Base-by-base conservation (phyloP, 2,329 filamentous ascomycete genomes). In the Microcyclosporella mali region DNA sequence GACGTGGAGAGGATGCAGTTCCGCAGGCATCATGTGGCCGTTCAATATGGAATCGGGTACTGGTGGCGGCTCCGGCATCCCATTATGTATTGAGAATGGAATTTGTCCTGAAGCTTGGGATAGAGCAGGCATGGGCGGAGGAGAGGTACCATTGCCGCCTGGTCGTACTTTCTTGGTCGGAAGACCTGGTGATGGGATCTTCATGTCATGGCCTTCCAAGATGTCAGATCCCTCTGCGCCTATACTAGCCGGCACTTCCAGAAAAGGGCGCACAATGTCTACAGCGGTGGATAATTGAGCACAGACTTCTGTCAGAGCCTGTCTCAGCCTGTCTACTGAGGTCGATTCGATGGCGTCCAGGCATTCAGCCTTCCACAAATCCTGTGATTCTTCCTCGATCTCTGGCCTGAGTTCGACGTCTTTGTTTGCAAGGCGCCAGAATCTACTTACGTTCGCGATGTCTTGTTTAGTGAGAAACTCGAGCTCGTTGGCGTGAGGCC, bases 301-400 rank as follows among this genome's bases (percentile, higher is more conserved):
- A 38, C 50, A 52, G 12, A 56, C 50, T 27, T 51, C 51, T 27
- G 43, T 29, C 15, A 57, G 34, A n/a, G 53, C 55, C 21, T 42
- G 49, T 25, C 43, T 40, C 16, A 56, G 17, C 6, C 43, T 37
- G 3, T 40, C 40, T 1, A 35, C 39, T 9, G 47, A 40, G 21
- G 50, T 50, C 6, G 42, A 34, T n/a, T 46, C 15, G 18, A 57
- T 49, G 7, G 49, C 38, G 17, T 54, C 48, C 1, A 55, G 31
- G 33, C 46, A 52, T 6, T 45, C 35, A 12, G 40, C 45, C 33
- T 41, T 42, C 12, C 46, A 37, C 9, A 31, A 37, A 30, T 50
- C 43, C 38, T 37, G 37, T n/a, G 35, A 44, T 17, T 50, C 49
- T 18, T 51, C 49, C 12, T 47, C 42, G 19, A 52, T 39, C 19